Conservation (phyloP, 306 rosid genomes). For the Castanopsis chinensis region DNA sequence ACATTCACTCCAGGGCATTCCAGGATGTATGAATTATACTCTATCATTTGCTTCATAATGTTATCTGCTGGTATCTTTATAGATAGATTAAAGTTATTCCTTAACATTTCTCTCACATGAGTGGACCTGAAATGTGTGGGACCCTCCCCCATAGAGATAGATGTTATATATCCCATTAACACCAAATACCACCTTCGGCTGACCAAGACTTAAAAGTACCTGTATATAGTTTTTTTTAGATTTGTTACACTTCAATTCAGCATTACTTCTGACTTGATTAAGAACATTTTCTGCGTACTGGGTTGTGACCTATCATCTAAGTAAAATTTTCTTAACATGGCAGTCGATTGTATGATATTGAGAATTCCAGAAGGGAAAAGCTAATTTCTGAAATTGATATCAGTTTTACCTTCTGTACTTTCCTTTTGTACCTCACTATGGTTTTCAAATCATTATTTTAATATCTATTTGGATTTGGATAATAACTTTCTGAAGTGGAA, state of each 20-base stretch:
- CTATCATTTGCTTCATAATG: neutral
- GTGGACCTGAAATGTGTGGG: too few species aligned
- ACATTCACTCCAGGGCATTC: conserved; percentile 64
- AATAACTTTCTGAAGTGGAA: neutral
- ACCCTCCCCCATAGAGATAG: too few species aligned
- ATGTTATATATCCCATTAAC: too few species aligned
- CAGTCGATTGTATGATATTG: neutral
- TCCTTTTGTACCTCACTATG: neutral
- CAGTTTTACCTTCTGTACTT: neutral
- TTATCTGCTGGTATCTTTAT: neutral
- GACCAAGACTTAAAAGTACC: neutral
- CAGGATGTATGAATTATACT: conserved; percentile 62
- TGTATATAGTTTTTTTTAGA: neutral
- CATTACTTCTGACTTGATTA: neutral
- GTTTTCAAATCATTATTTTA: neutral
- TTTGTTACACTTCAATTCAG: neutral
- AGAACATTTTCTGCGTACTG: neutral
- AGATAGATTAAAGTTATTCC: neutral
- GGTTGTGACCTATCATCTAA: neutral
- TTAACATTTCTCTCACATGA: neutral
- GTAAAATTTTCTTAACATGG: too few species aligned
- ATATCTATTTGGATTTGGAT: neutral
- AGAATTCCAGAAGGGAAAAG: neutral
- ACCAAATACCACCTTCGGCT: neutral
- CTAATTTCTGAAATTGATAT: neutral